Evolutionary conservation across 352 stramenopile genomes (phyloP), one percentile per base, ranked within the genome.

Genomic region (Pythium guiyangense): DNA sequence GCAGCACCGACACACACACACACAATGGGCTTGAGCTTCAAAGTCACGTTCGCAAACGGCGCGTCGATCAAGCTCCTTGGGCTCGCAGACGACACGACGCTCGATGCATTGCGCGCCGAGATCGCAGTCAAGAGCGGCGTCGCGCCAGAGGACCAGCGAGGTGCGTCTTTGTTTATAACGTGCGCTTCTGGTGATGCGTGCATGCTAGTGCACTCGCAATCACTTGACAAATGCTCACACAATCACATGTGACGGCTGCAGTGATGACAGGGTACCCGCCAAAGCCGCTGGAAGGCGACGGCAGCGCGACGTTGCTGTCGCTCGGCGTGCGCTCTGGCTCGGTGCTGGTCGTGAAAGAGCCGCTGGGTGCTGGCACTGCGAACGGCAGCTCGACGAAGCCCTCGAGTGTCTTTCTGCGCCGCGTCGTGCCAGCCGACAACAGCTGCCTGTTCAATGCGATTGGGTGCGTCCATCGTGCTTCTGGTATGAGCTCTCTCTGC

Each of bases 381-480:
- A 37, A 40, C 40, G 61, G 52, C 1, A 52, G 45, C 29, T 4
- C 59, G 2, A 18, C 46, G 9, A 71, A 64, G 49, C 57, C 72
- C 15, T 69, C 69, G 12, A 79, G 67, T 3, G 70, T 89, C 25
- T 92, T 94, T 52, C 57, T 90, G 35, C 71, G 83, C 4, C 82
- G 80, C 31, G 74, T 91, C 2, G 80, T 95, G 44, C 77, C 85
- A 10, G 83, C 83, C 14, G 85, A 95, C 63, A 95, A 95, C 61
- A 92, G 81, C 58, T 95, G 85, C 57, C 69, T 95, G 8, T 95
- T 95, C 59, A 90, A 93, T 64, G 73, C 79, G n/a, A 87, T 95
- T 39, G 79, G 76, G 73, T 92, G 50, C n/a, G 59, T 62, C 8
- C 18, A 51, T 40, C 29, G 29, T 6, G 29, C 29, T 34, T n/a